Base-by-base conservation (phyloP, 2,329 filamentous ascomycete genomes). In the Albophoma yamanashiensis region DNA sequence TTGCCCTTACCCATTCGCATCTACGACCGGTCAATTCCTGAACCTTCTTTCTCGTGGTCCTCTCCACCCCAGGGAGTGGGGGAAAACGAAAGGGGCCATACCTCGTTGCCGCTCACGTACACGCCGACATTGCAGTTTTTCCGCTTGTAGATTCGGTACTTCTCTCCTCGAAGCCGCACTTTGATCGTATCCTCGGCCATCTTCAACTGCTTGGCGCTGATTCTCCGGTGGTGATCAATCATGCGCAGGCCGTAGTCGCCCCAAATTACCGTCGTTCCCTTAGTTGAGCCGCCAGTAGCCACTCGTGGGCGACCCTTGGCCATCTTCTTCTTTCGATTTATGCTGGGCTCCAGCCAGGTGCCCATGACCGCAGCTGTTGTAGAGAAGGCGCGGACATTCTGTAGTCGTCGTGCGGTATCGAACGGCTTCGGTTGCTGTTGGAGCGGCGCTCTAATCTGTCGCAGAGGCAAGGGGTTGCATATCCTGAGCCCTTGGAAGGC, bases 1-100 rank as follows among this genome's bases (percentile, higher is more conserved):
- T 99, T 99, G 76, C 94, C 94, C 77, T 97, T 99, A 74, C 94
- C 94, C 95, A 99, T 99, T 83, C 94, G 89, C 74, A 91, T 89
- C 85, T 88, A 65, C 8, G 9, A 20, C 17, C 11, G 15, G 56
- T 60, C 27, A 60, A 39, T 40, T 27, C n/a, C 20, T n/a, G 40
- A 6, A 34, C 25, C 36, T 2, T 15, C 4, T 15, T 12, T 15
- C 45, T 31, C 40, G 25, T 20, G 3, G 12, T 38, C 36, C 36
- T 38, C 1, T 9, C 57, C 63, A 53, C 64, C 59, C 20, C 42
- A 6, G 22, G 42, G 17, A 20, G 20, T 43, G 25, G 8, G 25
- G 17, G 34, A 12, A 5, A 7, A 15, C 4, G 17, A 6, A 20
- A 20, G 25, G 43, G 22, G 4, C 9, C 61, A 57, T 55, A 88